Percentiles rank a stretch among this genome's conserved stretches.
Evolutionary conservation across 441 rosid genomes (phyloP).

Genomic region (Syzygium syzygioides): DNA sequence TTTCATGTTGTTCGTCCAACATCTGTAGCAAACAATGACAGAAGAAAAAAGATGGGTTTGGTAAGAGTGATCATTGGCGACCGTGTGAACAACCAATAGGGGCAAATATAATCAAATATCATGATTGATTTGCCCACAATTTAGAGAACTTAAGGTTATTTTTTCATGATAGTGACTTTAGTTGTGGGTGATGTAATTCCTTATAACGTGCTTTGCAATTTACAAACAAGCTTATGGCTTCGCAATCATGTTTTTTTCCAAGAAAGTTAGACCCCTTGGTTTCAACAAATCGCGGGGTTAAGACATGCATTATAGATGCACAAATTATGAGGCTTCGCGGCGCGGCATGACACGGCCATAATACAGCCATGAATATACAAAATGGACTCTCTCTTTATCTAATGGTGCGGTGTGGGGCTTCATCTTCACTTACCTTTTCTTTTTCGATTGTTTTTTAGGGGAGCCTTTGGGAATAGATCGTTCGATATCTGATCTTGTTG

Average conservation of each 20-base stretch:
- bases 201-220: not conserved
- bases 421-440: not conserved
- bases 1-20: not conserved
- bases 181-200: not conserved
- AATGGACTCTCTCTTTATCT: not conserved
- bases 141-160: not conserved
- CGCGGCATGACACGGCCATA: not conserved
- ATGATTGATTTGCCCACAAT: not conserved
- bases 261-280: not conserved
- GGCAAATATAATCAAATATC: not conserved
- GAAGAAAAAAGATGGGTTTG: not conserved
- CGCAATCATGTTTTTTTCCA: not conserved
- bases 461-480: too few relatives aligned
- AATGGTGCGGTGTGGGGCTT: not conserved
- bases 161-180: not conserved
- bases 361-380: fast-evolving
- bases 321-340: not conserved
- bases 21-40: not conserved
- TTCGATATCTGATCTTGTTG: too few relatives aligned
- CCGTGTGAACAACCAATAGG: not conserved
- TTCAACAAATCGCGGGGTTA: not conserved
- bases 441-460: not conserved
- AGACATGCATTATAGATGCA: fast-evolving
- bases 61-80: not conserved
- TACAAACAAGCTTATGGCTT: not conserved